Evolutionary conservation across 441 rosid genomes (phyloP).

Genomic region (Eruca vesicaria): DNA sequence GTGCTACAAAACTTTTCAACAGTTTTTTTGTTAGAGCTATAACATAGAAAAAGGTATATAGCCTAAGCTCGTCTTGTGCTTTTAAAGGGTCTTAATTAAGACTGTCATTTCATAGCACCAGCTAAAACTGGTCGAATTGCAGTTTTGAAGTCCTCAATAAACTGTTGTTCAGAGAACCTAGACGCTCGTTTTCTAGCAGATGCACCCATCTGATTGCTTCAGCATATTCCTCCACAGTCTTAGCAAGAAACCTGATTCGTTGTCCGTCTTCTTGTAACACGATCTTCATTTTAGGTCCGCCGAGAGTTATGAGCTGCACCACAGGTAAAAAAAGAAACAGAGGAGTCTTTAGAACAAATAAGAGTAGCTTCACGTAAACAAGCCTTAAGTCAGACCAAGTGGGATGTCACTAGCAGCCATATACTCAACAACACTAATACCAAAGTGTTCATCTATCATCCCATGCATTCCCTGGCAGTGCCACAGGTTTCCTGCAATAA

Average conservation of each 20-base stretch:
- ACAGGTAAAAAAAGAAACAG: background rate
- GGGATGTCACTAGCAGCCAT: constrained; percentile 97
- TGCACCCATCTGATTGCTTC: constrained; percentile 74
- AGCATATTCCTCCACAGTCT: constrained; percentile 62
- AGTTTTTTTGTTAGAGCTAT: background rate
- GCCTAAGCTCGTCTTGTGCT: constrained; percentile 1
- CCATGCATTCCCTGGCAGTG: constrained; percentile 53
- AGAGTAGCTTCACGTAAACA: background rate
- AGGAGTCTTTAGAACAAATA: no score
- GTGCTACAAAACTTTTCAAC: background rate
- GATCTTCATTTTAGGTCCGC: constrained; percentile 92
- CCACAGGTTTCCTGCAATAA: constrained; percentile 65
- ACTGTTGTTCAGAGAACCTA: constrained; percentile 72
- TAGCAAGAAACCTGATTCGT: constrained; percentile 89
- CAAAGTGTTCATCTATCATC: constrained; percentile 90
- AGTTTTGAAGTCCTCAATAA: constrained; percentile 64
- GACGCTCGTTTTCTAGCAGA: constrained; percentile 67
- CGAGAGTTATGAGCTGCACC: constrained; percentile 81
- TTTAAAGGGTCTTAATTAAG: background rate
- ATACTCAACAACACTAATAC: constrained; percentile 51
- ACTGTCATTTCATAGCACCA: no score
- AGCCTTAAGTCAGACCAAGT: constrained; percentile 52
- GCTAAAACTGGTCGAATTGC: constrained; percentile 52
- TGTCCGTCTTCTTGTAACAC: constrained; percentile 85
- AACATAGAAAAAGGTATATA: background rate